A percentile compares a stretch with the other conserved stretches of the same genome.
Evolutionary conservation across 2,329 filamentous ascomycete genomes (phyloP).

Genomic region (Chaetomiaceae sp.): DNA sequence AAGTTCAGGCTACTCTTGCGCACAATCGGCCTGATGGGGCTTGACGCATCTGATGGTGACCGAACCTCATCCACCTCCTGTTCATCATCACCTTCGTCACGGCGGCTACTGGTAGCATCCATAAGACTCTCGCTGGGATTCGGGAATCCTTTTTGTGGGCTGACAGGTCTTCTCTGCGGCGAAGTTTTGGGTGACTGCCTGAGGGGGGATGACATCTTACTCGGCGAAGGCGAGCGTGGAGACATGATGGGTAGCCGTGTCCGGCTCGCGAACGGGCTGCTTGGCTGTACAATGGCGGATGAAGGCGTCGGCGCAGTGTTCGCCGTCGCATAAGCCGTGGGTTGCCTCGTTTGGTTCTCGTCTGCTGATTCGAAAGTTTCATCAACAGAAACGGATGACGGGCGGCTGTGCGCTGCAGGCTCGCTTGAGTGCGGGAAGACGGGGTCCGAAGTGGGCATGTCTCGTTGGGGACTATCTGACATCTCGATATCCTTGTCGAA

Average conservation of each 20-base stretch:
- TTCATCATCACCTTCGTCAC: conserved; percentile 36
- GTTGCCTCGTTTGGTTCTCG: conserved; percentile 39
- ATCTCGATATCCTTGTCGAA: conserved; percentile 29
- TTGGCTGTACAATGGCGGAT: conserved; percentile 11
- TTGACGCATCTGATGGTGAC: conserved; percentile 66
- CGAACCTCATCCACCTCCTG: conserved; percentile 32
- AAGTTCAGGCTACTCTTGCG: conserved; percentile 96
- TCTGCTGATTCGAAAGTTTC: conserved; percentile 41
- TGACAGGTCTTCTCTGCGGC: conserved; percentile 9
- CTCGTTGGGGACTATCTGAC: conserved; percentile 19
- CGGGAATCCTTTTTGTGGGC: conserved; percentile 15
- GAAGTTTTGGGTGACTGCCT: conserved; percentile 16
- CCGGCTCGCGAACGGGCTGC: conserved; percentile 20
- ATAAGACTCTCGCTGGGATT: conserved; percentile 16
- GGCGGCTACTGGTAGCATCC: neutral
- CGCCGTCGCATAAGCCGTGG: conserved; percentile 19
- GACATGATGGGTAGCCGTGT: conserved; percentile 19
- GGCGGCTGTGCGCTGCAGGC: conserved; percentile 24
- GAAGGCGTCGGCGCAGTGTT: conserved; percentile 12
- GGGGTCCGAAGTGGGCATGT: conserved; percentile 17
- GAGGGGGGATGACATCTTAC: conserved; percentile 24
- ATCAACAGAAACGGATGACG: conserved; percentile 33
- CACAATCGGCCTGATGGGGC: conserved; percentile 66
- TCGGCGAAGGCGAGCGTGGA: conserved; percentile 25
- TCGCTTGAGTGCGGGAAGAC: conserved; percentile 11